Base-by-base conservation (phyloP, 2,329 filamentous ascomycete species). In the Claviceps monticola region DNA sequence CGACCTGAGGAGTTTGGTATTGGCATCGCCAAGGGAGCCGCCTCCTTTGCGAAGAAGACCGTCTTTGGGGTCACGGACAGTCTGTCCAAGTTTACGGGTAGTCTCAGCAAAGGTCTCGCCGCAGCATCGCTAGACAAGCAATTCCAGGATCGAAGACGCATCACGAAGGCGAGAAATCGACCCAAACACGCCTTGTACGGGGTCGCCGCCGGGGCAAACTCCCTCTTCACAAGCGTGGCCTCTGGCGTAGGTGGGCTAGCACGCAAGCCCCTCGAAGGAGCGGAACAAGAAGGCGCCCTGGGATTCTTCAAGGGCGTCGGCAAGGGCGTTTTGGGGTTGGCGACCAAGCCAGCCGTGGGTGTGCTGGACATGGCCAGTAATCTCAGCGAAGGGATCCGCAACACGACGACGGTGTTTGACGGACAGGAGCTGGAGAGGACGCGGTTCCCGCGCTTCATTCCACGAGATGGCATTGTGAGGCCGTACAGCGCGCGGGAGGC, bases 281-380 rank as follows among this genome's bases (percentile, higher is more conserved):
- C 93, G 0, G 93, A 98, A 68, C 90, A 93, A 64, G 94, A 97
- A 69, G 93, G 93, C 16, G 84, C 90, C 0, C 75, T 89, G 4
- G 93, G 93, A 0, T 98, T 98, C 71, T 87, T 98, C 70, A 98
- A 98, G 71, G 93, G 93, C 51, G 86, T 98, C 39, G 93, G 93
- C 52, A 98, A 97, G 71, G 93, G 93, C 19, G 76, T 97, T 19
- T 76, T 97, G 1, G 93, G 93, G 13, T 74, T 97, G n/a, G 89
- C 90, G 1, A 98, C 93, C 9, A 98, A 98, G 68, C 91, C 94
- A 2, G 89, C 91, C 6, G 95, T 98, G 53, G 93, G 94, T 52
- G 88, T 95, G 21, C 89, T 98, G 58, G 93, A 98, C 68, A 83
- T 98, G 62, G 93, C 94, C 0, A 95, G 89, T 63, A 97, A 96